phyloP scores from a whole-genome alignment of 2,329 filamentous ascomycete species.

The Xylaria sp. region DNA sequence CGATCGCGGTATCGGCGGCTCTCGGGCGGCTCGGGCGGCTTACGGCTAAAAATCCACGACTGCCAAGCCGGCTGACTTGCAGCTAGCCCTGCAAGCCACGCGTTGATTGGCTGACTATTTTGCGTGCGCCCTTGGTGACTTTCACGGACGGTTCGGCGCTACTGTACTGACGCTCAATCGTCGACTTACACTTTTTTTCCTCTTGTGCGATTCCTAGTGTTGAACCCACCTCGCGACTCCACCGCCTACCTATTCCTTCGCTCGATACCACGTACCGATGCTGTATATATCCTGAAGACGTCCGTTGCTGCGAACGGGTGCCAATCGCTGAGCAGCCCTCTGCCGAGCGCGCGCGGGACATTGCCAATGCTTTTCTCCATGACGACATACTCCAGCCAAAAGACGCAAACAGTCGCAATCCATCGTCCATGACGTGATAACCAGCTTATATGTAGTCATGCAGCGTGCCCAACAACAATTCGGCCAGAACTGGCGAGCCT shows the following conservation, averaged over 20 bases:
- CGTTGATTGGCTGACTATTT: background rate
- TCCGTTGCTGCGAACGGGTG: background rate
- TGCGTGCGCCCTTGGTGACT: background rate
- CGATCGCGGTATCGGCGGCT: background rate
- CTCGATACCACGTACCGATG: background rate
- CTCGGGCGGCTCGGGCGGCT: conserved; percentile 23
- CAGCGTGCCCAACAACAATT: conserved; percentile 12
- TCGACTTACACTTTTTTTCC: background rate
- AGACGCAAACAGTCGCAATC: conserved; percentile 20
- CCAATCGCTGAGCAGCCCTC: background rate
- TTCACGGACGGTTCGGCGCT: background rate
- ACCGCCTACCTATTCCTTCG: background rate
- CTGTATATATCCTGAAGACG: no score
- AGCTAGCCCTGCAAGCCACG: conserved; percentile 11
- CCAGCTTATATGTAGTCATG: conserved; percentile 25
- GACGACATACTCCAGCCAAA: conserved; percentile 20
- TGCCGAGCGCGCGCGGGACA: background rate
- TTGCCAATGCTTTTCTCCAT: conserved; percentile 1
- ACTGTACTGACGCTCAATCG: no score
- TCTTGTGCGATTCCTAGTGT: background rate
- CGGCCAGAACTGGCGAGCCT: conserved; percentile 6
- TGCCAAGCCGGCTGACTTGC: conserved; percentile 24
- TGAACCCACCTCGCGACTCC: background rate
- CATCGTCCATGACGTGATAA: conserved; percentile 27
- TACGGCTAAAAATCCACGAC: conserved; percentile 9